Evolutionary conservation across 768 basidiomycete genomes (phyloP).

Genomic region (Rhodotorula babjevae): DNA sequence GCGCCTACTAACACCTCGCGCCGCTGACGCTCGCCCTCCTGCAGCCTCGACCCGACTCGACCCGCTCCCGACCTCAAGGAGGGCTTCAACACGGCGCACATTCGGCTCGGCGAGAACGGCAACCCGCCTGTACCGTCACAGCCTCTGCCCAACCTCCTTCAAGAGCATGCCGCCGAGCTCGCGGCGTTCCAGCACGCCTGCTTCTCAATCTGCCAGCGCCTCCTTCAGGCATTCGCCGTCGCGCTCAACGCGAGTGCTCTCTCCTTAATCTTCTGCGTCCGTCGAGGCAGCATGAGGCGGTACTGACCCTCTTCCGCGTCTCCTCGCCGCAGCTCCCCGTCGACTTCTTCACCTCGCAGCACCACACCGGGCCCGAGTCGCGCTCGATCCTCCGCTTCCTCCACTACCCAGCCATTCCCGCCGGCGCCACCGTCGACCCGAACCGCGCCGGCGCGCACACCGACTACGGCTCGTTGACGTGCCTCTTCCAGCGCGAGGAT

Average conservation of each 20-base stretch:
- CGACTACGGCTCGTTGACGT: constrained; percentile 27
- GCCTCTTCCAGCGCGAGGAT: constrained; percentile 18
- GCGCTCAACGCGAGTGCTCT: constrained; percentile 5
- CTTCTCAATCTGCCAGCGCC: constrained; percentile 32
- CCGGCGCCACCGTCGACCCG: constrained; percentile 17
- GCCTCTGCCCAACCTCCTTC: constrained; percentile 17
- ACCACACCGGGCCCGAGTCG: constrained; percentile 3
- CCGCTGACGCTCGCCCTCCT: too few species aligned
- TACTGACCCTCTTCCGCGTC: not conserved
- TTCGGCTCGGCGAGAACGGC: not conserved
- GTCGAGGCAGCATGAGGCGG: too few species aligned
- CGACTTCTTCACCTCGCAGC: constrained; percentile 24
- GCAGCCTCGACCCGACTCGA: constrained; percentile 25
- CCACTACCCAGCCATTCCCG: constrained; percentile 26
- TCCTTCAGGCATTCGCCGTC: constrained; percentile 30
- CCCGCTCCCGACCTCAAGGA: constrained; percentile 35
- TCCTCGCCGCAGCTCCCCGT: constrained; percentile 3
- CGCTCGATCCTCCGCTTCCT: constrained; percentile 35
- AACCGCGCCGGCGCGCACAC: constrained; percentile 32
- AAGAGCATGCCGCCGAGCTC: constrained; percentile 3
- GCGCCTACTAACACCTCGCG: not conserved
- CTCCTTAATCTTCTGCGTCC: not conserved
- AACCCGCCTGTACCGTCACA: not conserved
- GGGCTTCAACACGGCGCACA: constrained; percentile 30
- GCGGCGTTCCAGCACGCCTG: constrained; percentile 18